A percentile compares a stretch with the other conserved stretches of the same genome.
Evolutionary conservation across 306 rosid species (phyloP).

Genomic region (Lablab purpureus): DNA sequence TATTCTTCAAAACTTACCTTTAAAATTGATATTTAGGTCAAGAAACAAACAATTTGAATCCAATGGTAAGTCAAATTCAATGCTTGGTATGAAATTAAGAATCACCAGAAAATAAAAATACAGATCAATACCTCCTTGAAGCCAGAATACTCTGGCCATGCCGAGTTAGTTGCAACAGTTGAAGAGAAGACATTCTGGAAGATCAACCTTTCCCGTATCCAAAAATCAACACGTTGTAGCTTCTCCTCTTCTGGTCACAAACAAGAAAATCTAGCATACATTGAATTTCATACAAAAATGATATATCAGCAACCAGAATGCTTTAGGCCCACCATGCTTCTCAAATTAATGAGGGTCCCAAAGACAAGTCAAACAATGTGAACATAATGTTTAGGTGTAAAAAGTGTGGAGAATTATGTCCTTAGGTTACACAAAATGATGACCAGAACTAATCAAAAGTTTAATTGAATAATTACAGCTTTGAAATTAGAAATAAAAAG

Average conservation of each 20-base stretch:
- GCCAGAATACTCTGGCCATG: constrained; percentile 82
- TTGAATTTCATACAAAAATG: constrained; percentile 29
- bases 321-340: constrained; percentile 44
- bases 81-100: constrained; percentile 25
- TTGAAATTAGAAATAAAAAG: constrained; percentile 26
- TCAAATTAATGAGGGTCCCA: constrained; percentile 35
- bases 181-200: constrained; percentile 84
- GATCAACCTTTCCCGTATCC: constrained; percentile 51
- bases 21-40: constrained; percentile 25
- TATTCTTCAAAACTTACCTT: constrained; percentile 25
- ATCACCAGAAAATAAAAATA: constrained; percentile 38
- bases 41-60: constrained; percentile 18
- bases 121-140: constrained; percentile 76
- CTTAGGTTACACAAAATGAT: constrained; percentile 32
- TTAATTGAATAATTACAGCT: constrained; percentile 23
- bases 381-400: constrained; percentile 23
- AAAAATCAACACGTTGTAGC: constrained; percentile 38
- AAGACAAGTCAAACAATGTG: constrained; percentile 3
- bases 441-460: constrained; percentile 5
- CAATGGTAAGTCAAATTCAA: constrained; percentile 25
- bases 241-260: constrained; percentile 44
- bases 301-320: constrained; percentile 44
- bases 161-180: constrained; percentile 83
- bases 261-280: constrained; percentile 46
- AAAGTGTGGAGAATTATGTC: constrained; percentile 7